A percentile compares a stretch with the other conserved stretches of the same genome.
phyloP scores from a whole-genome alignment of 202 grass and related monocot genomes.

The Brachypodium distachyon region DNA sequence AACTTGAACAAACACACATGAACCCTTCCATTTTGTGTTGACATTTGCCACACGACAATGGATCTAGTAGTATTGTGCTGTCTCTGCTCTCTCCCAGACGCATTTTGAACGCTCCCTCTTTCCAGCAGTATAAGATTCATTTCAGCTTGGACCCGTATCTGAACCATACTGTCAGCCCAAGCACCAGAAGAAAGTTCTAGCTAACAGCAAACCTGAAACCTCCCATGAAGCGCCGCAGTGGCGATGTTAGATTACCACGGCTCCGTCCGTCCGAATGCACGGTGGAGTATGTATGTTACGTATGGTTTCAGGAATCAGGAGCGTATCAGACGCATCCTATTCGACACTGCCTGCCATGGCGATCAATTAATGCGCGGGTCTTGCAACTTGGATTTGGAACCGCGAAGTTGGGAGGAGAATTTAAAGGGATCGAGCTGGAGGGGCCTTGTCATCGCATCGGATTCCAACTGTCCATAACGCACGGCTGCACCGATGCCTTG shows the following conservation, averaged over 20 bases:
- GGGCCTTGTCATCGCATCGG: background rate
- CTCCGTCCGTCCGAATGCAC: too few species aligned
- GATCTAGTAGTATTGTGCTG: too few species aligned
- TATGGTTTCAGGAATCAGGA: too few species aligned
- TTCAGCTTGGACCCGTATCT: background rate
- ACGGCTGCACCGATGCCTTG: background rate
- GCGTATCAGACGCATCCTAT: too few species aligned
- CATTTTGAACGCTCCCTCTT: background rate
- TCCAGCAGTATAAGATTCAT: background rate
- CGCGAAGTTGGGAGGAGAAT: background rate
- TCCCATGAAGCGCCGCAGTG: background rate
- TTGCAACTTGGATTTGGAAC: background rate
- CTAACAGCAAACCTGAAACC: too few species aligned
- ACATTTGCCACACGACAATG: constrained; percentile 24
- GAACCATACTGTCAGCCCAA: background rate
- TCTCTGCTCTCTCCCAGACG: background rate
- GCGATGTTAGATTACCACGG: background rate
- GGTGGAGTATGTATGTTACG: too few species aligned
- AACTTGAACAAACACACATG: background rate
- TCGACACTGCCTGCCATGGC: background rate
- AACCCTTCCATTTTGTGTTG: background rate
- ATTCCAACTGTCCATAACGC: constrained; percentile 5
- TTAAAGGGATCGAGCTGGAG: background rate
- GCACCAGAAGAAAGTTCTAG: background rate
- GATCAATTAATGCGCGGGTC: background rate